Evolutionary conservation across 495 filamentous ascomycete genomes (phyloP).

Genomic region (Viridothelium virens): DNA sequence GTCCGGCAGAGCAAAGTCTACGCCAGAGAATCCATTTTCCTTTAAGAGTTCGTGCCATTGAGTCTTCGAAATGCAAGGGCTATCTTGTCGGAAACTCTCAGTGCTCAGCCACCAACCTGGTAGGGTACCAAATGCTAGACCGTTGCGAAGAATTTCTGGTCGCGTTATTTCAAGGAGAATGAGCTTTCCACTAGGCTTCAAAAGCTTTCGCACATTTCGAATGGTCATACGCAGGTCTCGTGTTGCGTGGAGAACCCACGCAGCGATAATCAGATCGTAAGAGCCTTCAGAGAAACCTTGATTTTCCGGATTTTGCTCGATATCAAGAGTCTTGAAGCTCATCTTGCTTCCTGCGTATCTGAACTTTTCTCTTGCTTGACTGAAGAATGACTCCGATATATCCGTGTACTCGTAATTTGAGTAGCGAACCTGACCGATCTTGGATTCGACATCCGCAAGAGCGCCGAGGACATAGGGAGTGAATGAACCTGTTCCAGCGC

Average conservation of each 20-base stretch:
- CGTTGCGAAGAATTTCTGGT: not conserved
- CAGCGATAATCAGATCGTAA: slow-evolving; percentile 24
- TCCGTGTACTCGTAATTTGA: slow-evolving; percentile 22
- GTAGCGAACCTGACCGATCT: not conserved
- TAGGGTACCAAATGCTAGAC: slow-evolving; percentile 3
- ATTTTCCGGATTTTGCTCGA: slow-evolving; percentile 19
- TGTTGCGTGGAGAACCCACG: slow-evolving; percentile 22
- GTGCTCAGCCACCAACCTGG: slow-evolving; percentile 15
- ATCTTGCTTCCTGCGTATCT: not conserved
- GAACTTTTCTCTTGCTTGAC: slow-evolving; percentile 18
- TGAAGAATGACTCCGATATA: slow-evolving; percentile 20
- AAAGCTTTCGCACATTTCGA: slow-evolving; percentile 14
- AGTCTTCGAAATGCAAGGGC: not conserved
- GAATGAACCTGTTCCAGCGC: slow-evolving; percentile 21
- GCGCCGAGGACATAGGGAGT: slow-evolving; percentile 12
- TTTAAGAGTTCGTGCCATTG: slow-evolving; percentile 25
- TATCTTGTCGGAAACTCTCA: not conserved
- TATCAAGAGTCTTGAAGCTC: slow-evolving; percentile 20
- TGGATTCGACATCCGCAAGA: not conserved
- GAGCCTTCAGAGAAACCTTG: slow-evolving; percentile 20
- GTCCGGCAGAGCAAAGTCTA: slow-evolving; percentile 16
- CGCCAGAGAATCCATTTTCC: slow-evolving; percentile 27
- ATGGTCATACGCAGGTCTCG: slow-evolving; percentile 10
- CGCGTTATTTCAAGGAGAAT: slow-evolving; percentile 18
- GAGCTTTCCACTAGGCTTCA: slow-evolving; percentile 24